These are phyloP conservation scores for Aureobasidium sp. DNA, from an alignment of 2,329 filamentous ascomycete genomes.

Conservation along the genomic window DNA sequence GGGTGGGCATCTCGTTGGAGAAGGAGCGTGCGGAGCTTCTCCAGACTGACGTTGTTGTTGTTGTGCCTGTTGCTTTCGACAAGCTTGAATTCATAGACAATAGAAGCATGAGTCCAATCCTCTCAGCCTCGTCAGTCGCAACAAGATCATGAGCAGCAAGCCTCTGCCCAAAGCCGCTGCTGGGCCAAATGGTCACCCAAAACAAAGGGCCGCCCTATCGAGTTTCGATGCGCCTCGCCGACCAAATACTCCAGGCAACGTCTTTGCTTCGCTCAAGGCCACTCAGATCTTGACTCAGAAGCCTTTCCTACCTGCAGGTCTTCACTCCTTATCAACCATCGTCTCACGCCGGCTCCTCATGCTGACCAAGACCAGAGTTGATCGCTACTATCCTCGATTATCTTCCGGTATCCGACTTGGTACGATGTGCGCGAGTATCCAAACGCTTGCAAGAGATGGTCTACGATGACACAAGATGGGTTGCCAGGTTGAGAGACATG, in stretches of 20 bases:
- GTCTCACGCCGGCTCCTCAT: background rate
- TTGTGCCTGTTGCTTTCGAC: background rate
- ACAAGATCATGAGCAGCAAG: conserved; percentile 10
- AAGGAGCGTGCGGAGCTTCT: conserved; percentile 13
- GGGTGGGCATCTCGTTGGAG: background rate
- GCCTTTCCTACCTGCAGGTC: conserved; percentile 75
- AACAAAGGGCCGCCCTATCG: conserved; percentile 12
- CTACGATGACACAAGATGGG: conserved; percentile 95
- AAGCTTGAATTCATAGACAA: background rate
- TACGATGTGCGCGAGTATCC: conserved; percentile 77
- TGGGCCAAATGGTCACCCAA: background rate
- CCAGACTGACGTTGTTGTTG: conserved; percentile 4
- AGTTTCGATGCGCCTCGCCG: conserved; percentile 18
- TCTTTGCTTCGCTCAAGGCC: conserved; percentile 71
- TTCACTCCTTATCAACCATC: background rate
- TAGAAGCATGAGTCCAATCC: too few relatives aligned
- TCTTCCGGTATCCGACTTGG: conserved; percentile 74
- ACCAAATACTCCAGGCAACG: conserved; percentile 33
- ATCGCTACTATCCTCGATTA: conserved; percentile 83
- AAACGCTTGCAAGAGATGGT: conserved; percentile 94
- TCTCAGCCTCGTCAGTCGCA: background rate
- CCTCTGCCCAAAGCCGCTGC: conserved; percentile 21
- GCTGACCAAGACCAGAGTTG: conserved; percentile 56
- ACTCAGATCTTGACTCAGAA: conserved; percentile 74
- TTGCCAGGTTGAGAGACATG: conserved; percentile 77